Percentiles rank a stretch among this genome's conserved stretches.
These are phyloP conservation scores for Suillus decipiens DNA, from an alignment of 768 basidiomycete species.

Conservation along the genomic window DNA sequence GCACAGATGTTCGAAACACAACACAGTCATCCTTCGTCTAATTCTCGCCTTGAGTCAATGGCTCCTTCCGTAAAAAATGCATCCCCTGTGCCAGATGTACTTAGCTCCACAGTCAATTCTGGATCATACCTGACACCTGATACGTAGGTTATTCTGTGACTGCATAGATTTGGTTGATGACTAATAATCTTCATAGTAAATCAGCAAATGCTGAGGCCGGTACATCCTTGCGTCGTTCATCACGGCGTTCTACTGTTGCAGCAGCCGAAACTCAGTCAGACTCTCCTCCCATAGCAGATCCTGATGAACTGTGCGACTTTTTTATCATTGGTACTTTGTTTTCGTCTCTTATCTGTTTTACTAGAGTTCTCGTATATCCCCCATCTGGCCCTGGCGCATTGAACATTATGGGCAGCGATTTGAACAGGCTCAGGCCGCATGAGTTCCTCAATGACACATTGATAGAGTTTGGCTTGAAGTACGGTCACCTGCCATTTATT, in stretches of 20 bases:
- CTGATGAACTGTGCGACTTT: constrained; percentile 64
- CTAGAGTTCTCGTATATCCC: constrained; percentile 78
- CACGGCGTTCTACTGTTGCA: constrained; percentile 34
- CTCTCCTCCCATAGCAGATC: constrained; percentile 37
- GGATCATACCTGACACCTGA: constrained; percentile 13
- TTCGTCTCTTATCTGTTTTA: constrained; percentile 11
- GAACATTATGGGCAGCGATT: constrained; percentile 79
- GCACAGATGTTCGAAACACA: constrained; percentile 24
- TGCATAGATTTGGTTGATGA: not conserved
- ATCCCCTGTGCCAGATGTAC: constrained; percentile 20
- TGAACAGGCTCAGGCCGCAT: constrained; percentile 68
- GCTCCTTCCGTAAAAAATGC: not conserved
- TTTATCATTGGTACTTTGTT: not conserved
- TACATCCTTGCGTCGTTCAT: constrained; percentile 35
- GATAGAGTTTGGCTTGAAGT: constrained; percentile 96
- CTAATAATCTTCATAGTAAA: constrained; percentile 16
- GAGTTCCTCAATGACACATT: constrained; percentile 96
- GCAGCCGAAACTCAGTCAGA: constrained; percentile 33
- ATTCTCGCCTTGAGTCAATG: not conserved
- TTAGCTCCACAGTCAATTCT: constrained; percentile 17
- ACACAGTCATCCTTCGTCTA: constrained; percentile 14
- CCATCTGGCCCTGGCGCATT: constrained; percentile 70
- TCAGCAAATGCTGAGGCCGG: constrained; percentile 13
- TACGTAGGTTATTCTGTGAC: constrained; percentile 18
- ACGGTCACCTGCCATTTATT: constrained; percentile 28